Conservation (phyloP, 2,329 filamentous ascomycete genomes). For the Aspergillus texensis region DNA sequence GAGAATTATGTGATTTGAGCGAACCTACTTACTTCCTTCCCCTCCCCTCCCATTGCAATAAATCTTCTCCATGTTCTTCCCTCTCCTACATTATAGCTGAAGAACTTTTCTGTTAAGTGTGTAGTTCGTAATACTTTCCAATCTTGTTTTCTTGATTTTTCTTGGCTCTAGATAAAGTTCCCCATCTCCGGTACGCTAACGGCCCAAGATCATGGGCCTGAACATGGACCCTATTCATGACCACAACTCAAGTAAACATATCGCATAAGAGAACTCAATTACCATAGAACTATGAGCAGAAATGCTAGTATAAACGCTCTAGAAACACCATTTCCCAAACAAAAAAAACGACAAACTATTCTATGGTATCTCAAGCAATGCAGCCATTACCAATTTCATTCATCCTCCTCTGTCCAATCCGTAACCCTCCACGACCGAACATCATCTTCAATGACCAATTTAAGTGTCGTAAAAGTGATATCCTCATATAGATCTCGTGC, state of each 20-base stretch:
- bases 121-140: not conserved
- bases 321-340: not conserved
- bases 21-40: not conserved
- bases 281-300: not conserved
- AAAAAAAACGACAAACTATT: not conserved
- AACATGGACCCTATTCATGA: not conserved
- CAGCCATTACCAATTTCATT: slow-evolving; percentile 16
- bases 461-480: slow-evolving; percentile 68
- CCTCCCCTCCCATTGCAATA: not conserved
- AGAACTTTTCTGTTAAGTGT: not conserved
- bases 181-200: not conserved
- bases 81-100: not conserved
- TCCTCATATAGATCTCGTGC: slow-evolving; percentile 57
- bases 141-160: not conserved
- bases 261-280: not conserved
- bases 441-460: slow-evolving; percentile 68
- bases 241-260: not conserved
- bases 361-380: not conserved
- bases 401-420: slow-evolving; percentile 52
- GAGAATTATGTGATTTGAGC: not conserved
- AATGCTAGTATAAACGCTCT: not conserved
- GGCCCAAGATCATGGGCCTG: not conserved
- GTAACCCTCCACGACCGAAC: slow-evolving; percentile 65
- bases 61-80: not conserved
- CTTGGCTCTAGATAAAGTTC: not conserved